Conservation (phyloP, 805 yeast species). For the Wickerhamomyces sydowiorum region DNA sequence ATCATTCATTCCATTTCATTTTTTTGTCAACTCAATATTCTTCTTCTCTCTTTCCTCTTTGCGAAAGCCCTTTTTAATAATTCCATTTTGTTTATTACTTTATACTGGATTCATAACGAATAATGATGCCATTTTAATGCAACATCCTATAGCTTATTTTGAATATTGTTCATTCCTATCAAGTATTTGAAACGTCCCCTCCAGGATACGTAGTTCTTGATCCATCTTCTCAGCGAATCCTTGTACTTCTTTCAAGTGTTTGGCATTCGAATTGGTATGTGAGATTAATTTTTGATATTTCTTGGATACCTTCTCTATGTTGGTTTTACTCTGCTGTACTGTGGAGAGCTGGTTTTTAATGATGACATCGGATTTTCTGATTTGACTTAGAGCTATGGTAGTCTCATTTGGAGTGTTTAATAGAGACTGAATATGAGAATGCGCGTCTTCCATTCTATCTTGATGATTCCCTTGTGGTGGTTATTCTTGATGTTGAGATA, state of each 20-base stretch:
- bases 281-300: conserved; percentile 7
- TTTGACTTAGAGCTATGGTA: conserved; percentile 7
- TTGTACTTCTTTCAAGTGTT: conserved; percentile 32
- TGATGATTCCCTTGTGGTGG: neutral
- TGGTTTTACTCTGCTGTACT: conserved; percentile 7
- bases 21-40: no score
- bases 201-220: conserved; percentile 66
- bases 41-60: no score
- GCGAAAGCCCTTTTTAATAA: no score
- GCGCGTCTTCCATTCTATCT: conserved; percentile 1
- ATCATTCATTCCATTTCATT: no score
- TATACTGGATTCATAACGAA: conserved; percentile 5
- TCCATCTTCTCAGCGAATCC: conserved; percentile 63
- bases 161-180: conserved; percentile 19
- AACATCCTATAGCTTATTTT: neutral
- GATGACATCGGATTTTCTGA: conserved; percentile 16
- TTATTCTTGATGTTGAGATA: neutral
- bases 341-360: conserved; percentile 15
- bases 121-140: conserved; percentile 3
- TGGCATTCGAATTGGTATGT: neutral
- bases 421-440: neutral
- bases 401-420: conserved; percentile 1
- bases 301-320: conserved; percentile 3
- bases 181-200: conserved; percentile 40
- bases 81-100: neutral